Percentiles rank a stretch among this genome's conserved stretches.
phyloP scores from a whole-genome alignment of 2,329 filamentous ascomycete species.

The Exophiala mesophila region DNA sequence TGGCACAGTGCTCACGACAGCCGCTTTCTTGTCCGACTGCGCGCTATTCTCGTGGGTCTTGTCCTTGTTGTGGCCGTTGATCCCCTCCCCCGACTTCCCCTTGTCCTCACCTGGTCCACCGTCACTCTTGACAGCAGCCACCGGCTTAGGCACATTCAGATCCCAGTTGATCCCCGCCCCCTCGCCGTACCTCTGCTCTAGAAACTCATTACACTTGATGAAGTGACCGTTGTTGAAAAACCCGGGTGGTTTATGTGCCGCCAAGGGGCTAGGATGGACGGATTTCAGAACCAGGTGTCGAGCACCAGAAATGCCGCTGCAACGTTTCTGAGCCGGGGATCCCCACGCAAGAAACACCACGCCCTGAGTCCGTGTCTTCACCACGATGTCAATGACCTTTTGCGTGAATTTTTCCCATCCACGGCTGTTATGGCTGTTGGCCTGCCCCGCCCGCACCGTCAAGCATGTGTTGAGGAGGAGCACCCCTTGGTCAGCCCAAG shows the following conservation, averaged over 20 bases:
- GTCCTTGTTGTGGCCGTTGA: constrained; percentile 1
- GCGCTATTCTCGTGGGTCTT: constrained; percentile 17
- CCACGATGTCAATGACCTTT: constrained; percentile 81
- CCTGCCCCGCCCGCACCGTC: constrained; percentile 83
- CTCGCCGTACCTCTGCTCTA: constrained; percentile 70
- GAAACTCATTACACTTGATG: constrained; percentile 77
- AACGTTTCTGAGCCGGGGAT: constrained; percentile 72
- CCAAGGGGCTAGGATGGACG: constrained; percentile 91
- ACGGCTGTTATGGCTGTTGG: constrained; percentile 76
- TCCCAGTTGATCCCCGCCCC: constrained; percentile 83
- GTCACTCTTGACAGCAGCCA: constrained; percentile 17
- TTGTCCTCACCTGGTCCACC: constrained; percentile 14
- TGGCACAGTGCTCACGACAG: constrained; percentile 19
- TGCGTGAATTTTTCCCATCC: constrained; percentile 96
- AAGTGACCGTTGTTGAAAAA: constrained; percentile 84
- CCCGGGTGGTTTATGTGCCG: constrained; percentile 61
- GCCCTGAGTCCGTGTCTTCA: constrained; percentile 67
- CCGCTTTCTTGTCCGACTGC: constrained; percentile 10
- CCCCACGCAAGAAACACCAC: constrained; percentile 98
- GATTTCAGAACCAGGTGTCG: constrained; percentile 79
- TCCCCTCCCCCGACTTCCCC: constrained; percentile 9
- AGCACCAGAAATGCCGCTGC: constrained; percentile 58
- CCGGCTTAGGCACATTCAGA: constrained; percentile 38
- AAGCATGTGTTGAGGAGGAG: constrained; percentile 91
- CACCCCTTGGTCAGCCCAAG: constrained; percentile 91